Conservation (phyloP, 1,284 basidiomycete genomes). For the Trametes hirsuta region DNA sequence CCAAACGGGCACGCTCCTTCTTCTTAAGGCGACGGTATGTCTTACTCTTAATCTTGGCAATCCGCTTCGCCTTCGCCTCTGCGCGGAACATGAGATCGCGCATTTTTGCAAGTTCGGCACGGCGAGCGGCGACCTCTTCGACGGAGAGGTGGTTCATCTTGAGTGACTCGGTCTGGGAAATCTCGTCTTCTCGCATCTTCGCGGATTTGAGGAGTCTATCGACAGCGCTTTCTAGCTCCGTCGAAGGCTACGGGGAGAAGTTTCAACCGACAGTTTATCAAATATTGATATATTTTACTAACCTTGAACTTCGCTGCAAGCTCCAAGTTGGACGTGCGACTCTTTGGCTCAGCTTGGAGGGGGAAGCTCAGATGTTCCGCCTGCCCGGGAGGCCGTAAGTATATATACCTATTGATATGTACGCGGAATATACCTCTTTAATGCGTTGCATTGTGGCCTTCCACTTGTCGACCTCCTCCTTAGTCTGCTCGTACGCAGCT, state of each 20-base stretch:
- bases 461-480: conserved; percentile 95
- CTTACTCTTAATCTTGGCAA: conserved; percentile 97
- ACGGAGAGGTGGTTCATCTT: conserved; percentile 81
- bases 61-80: conserved; percentile 88
- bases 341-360: conserved; percentile 68
- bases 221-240: conserved; percentile 79
- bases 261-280: too few relatives aligned
- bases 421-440: conserved; percentile 57
- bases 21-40: conserved; percentile 87
- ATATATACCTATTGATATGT: background rate
- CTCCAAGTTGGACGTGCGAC: conserved; percentile 74
- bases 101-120: conserved; percentile 84
- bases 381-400: conserved; percentile 37
- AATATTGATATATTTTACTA: conserved; percentile 9
- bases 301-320: conserved; percentile 85
- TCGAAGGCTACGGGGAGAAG: conserved; percentile 58
- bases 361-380: conserved; percentile 94
- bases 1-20: conserved; percentile 71
- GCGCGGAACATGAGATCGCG: conserved; percentile 95
- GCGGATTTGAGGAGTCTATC: conserved; percentile 77
- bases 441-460: conserved; percentile 88
- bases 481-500: conserved; percentile 93
- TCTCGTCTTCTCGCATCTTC: conserved; percentile 80
- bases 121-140: conserved; percentile 83
- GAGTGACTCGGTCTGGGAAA: conserved; percentile 78